These are phyloP conservation scores for Penicillium expansum DNA, from an alignment of 2,329 filamentous ascomycete genomes.

Conservation along the genomic window DNA sequence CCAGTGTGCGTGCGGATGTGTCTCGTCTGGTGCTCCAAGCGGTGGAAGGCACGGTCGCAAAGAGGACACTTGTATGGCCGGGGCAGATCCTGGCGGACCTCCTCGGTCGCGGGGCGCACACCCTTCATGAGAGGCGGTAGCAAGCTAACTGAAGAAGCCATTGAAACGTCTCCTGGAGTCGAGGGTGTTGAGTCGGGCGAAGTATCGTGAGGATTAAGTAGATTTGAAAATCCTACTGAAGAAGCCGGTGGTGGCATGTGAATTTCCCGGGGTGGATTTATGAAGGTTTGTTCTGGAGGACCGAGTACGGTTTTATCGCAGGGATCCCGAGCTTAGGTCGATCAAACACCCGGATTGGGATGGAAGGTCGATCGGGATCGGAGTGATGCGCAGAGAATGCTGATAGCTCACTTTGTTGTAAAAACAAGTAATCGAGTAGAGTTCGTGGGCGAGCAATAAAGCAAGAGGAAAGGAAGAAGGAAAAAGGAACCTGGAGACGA, in stretches of 20 bases:
- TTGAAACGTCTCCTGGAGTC: constrained; percentile 31
- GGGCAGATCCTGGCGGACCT: constrained; percentile 72
- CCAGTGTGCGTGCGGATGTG: constrained; percentile 97
- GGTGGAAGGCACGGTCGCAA: constrained; percentile 98
- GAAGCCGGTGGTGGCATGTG: constrained; percentile 75
- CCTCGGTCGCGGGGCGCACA: constrained; percentile 58
- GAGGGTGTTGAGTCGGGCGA: constrained; percentile 22
- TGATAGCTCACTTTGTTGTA: neutral
- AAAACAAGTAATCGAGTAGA: neutral
- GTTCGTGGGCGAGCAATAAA: neutral
- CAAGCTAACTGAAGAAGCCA: constrained; percentile 46
- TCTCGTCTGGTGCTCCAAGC: constrained; percentile 85
- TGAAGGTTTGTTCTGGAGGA: neutral
- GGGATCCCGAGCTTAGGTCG: constrained; percentile 25
- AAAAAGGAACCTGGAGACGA: constrained; percentile 24
- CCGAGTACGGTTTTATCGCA: constrained; percentile 18
- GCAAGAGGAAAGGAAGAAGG: constrained; percentile 7
- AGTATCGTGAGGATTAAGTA: constrained; percentile 62
- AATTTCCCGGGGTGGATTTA: constrained; percentile 26
- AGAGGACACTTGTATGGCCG: constrained; percentile 97
- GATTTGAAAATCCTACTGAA: constrained; percentile 71
- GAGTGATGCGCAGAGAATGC: neutral
- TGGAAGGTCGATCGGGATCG: constrained; percentile 4
- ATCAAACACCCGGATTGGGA: constrained; percentile 28
- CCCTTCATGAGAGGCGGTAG: constrained; percentile 46